Percentiles rank a stretch among this genome's conserved stretches.
These are phyloP conservation scores for Aspergillus sp. DNA, from an alignment of 2,329 filamentous ascomycete species.

Conservation along the genomic window DNA sequence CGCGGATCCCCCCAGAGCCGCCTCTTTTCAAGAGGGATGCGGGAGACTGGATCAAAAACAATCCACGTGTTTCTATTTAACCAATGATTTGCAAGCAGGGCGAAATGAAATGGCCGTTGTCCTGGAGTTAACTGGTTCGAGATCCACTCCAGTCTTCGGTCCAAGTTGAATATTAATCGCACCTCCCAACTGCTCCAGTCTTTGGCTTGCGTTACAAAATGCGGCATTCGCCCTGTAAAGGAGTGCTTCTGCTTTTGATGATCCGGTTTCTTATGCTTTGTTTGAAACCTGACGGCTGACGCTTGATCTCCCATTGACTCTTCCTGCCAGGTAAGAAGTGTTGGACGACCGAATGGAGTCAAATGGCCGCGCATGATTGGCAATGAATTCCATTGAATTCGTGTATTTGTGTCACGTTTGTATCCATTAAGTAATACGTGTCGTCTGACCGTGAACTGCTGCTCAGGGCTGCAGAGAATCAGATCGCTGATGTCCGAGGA, in stretches of 20 bases:
- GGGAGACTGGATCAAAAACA: constrained; percentile 40
- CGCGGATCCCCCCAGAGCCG: constrained; percentile 37
- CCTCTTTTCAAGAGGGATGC: constrained; percentile 31
- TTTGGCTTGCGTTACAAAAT: constrained; percentile 1
- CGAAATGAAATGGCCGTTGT: constrained; percentile 41
- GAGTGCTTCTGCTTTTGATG: background rate
- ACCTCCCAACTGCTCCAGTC: constrained; percentile 37
- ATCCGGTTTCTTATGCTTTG: background rate
- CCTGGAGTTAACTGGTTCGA: constrained; percentile 40
- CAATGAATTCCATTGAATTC: background rate
- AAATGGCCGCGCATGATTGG: background rate
- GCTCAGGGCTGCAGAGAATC: background rate
- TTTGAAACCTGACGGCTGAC: background rate
- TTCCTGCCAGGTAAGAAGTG: background rate
- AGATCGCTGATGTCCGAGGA: constrained; percentile 1
- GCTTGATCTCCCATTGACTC: background rate
- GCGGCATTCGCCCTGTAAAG: background rate
- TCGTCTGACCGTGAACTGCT: background rate
- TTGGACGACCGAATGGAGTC: background rate
- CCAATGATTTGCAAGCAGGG: constrained; percentile 43
- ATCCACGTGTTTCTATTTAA: constrained; percentile 42
- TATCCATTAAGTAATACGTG: background rate
- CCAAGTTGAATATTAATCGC: constrained; percentile 33
- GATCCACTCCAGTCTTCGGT: constrained; percentile 41
- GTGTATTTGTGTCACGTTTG: background rate